These are phyloP conservation scores for Penicillium paxilli DNA, from an alignment of 495 filamentous ascomycete genomes.

Conservation along the genomic window DNA sequence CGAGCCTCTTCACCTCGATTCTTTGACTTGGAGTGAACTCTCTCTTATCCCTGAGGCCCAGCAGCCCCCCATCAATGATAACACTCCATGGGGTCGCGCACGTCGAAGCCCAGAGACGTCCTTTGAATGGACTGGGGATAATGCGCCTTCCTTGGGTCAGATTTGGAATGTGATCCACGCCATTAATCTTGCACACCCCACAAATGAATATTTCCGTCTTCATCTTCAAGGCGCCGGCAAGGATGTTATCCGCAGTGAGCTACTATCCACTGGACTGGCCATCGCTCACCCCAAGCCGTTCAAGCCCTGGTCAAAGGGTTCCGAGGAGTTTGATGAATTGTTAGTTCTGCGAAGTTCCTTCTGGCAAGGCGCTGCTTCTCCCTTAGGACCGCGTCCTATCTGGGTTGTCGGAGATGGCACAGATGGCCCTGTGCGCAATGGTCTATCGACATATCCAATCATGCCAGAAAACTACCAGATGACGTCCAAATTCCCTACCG, in stretches of 20 bases:
- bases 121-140: conserved; percentile 38
- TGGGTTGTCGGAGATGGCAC: conserved; percentile 50
- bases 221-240: conserved; percentile 39
- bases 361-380: conserved; percentile 70
- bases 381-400: conserved; percentile 60
- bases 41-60: conserved; percentile 19
- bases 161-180: conserved; percentile 64
- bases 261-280: conserved; percentile 53
- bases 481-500: conserved; percentile 51
- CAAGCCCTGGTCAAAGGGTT: conserved; percentile 20
- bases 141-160: conserved; percentile 53
- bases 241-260: conserved; percentile 44
- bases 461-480: conserved; percentile 56
- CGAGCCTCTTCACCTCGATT: conserved; percentile 32
- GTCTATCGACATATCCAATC: conserved; percentile 47
- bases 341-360: conserved; percentile 49
- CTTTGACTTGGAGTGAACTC: conserved; percentile 35
- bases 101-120: conserved; percentile 36
- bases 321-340: conserved; percentile 23
- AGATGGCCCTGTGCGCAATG: conserved; percentile 33
- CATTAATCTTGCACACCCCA: conserved; percentile 54
- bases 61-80: conserved; percentile 35
- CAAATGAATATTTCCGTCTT: conserved; percentile 55
- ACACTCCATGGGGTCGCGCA: conserved; percentile 47
- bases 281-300: conserved; percentile 46